These are phyloP conservation scores for Hypoxylon intermedium DNA, from an alignment of 495 filamentous ascomycete genomes.

Conservation along the genomic window DNA sequence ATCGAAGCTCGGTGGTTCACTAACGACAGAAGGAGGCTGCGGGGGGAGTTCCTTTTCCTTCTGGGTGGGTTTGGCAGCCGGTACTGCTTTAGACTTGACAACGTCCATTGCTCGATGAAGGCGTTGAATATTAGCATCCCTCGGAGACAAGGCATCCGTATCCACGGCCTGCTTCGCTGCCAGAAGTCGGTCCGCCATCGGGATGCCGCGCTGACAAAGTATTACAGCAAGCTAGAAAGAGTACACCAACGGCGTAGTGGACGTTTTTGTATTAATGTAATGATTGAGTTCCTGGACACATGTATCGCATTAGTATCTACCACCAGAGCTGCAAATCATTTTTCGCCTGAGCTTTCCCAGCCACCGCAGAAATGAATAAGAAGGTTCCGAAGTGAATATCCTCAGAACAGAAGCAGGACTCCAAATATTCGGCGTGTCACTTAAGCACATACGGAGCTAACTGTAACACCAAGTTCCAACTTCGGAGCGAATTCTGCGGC, in stretches of 20 bases:
- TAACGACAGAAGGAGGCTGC: constrained; percentile 76
- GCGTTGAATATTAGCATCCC: constrained; percentile 69
- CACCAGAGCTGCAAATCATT: not conserved
- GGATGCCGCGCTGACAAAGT: constrained; percentile 8
- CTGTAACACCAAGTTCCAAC: not conserved
- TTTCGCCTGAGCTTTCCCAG: not conserved
- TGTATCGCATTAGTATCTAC: constrained; percentile 11
- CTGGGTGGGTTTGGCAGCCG: constrained; percentile 57
- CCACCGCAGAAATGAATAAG: no score
- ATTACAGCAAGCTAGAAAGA: constrained; percentile 19
- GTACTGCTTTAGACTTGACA: constrained; percentile 60
- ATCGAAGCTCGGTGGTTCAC: constrained; percentile 68
- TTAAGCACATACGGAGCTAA: no score
- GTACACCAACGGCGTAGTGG: constrained; percentile 11
- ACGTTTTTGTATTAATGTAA: constrained; percentile 3
- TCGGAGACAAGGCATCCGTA: constrained; percentile 76
- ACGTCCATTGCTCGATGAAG: constrained; percentile 54
- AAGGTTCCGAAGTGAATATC: not conserved
- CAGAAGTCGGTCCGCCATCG: constrained; percentile 44
- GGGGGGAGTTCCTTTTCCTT: constrained; percentile 77
- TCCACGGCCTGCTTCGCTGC: constrained; percentile 49
- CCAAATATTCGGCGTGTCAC: no score
- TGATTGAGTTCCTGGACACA: constrained; percentile 8
- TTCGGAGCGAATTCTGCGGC: not conserved
- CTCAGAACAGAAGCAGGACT: not conserved